Percentiles rank a stretch among this genome's conserved stretches.
Conservation (phyloP, 164 flowering plant genomes). For the Sedum album region DNA sequence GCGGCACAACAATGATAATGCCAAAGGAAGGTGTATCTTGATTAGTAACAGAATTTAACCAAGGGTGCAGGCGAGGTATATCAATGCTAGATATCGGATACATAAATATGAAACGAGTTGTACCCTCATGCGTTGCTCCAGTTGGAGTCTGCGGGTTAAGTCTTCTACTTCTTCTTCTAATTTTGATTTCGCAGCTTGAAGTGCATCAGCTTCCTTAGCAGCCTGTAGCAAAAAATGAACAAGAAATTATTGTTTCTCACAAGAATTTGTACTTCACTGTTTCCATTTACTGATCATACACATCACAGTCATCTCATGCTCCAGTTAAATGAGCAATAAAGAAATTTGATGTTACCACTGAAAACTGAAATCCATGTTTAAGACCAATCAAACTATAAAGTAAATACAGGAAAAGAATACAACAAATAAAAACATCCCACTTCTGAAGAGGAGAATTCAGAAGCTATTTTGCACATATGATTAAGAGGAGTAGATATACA, state of each 20-base stretch:
- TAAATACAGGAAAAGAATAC: neutral
- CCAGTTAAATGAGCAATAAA: neutral
- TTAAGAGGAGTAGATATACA: neutral
- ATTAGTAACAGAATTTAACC: too few relatives aligned
- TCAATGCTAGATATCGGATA: neutral
- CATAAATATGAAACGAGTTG: neutral
- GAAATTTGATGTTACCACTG: neutral
- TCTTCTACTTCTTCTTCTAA: slow-evolving; percentile 61
- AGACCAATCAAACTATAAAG: neutral
- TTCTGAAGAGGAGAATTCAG: neutral
- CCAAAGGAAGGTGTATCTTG: neutral
- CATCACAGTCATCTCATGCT: neutral
- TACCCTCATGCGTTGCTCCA: slow-evolving; percentile 56
- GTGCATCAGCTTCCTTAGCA: slow-evolving; percentile 59
- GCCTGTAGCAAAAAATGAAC: slow-evolving; percentile 25
- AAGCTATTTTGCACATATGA: neutral
- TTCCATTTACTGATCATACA: neutral
- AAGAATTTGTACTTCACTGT: neutral
- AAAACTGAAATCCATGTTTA: neutral
- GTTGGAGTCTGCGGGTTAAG: slow-evolving; percentile 35
- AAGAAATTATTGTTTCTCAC: neutral
- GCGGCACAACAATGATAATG: neutral
- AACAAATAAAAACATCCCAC: neutral
- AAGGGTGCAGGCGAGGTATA: neutral
- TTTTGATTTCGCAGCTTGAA: slow-evolving; percentile 45